Evolutionary conservation across 139 green algal genomes (phyloP).

Genomic region (Chloropicon primus): DNA sequence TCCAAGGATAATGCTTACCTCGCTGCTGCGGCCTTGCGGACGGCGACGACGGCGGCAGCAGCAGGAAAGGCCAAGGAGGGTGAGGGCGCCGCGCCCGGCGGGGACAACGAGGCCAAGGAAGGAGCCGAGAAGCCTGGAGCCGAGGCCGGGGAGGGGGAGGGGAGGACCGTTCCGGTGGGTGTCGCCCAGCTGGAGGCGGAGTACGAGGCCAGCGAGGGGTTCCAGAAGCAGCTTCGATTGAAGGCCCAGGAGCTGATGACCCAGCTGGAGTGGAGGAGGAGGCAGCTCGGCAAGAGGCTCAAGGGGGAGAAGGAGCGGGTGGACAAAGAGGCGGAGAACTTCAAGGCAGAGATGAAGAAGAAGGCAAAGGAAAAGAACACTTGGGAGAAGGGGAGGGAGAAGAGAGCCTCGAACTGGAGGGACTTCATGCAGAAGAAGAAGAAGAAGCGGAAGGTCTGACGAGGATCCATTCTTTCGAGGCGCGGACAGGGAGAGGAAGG

Average conservation of each 20-base stretch:
- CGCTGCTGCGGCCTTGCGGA: background rate
- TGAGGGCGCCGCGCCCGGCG: background rate
- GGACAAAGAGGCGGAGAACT: conserved; percentile 17
- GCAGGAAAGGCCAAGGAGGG: background rate
- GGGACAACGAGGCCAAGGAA: no score
- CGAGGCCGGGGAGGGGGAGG: no score
- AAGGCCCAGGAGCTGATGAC: conserved; percentile 70
- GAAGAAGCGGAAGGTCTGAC: background rate
- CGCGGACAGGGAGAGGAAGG: no score
- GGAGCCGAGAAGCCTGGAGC: no score
- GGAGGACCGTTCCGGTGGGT: background rate
- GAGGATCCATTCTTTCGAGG: no score
- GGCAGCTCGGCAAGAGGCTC: conserved; percentile 40
- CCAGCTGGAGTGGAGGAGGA: conserved; percentile 49
- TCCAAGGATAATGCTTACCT: background rate
- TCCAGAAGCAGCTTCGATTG: conserved; percentile 66
- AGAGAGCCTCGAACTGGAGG: conserved; percentile 50
- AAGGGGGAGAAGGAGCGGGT: conserved; percentile 36
- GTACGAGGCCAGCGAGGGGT: conserved; percentile 62
- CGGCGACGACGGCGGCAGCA: background rate
- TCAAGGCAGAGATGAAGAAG: conserved; percentile 24
- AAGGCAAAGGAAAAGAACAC: conserved; percentile 37
- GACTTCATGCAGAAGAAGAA: conserved; percentile 35
- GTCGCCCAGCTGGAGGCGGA: conserved; percentile 31
- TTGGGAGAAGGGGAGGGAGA: conserved; percentile 69